Base-by-base conservation (phyloP, 75 land plant species). In the Isoetes taiwanensis region DNA sequence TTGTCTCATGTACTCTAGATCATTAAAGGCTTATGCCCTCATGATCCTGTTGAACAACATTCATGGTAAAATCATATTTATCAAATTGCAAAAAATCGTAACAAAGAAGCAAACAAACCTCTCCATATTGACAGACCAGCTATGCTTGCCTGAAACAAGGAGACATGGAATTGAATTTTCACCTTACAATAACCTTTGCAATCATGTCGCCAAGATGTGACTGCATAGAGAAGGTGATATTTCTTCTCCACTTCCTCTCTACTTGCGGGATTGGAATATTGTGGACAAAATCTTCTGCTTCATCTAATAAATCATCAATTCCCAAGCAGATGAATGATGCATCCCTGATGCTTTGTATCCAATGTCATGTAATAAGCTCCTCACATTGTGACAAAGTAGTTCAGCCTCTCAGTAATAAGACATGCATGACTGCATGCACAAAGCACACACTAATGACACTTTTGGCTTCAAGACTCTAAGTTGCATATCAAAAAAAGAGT, bases 61-160 rank as follows among this genome's bases (percentile, higher is more conserved):
- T 9, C 9, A 9, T 9, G 9, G 14, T 9, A 37, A 37, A 37
- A 37, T 37, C 14, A 9, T 9, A 9, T 37, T n/a, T n/a, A n/a
- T n/a, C 17, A 43, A 17, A 24, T 23, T 58, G 35, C 3, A n/a
- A 32, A 17, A 2, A 65, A 39, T 34, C 1, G 19, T 39, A 28
- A 10, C 30, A 20, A 37, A 19, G 26, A 17, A 23, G 56, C 8
- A 16, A 61, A 12, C 30, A 28, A 58, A 91, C 97, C 97, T 86
- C 65, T 93, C 98, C 98, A 93, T 93, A 60, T 93, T 93, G 1
- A 95, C 95, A 19, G 98, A 93, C 98, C 98, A 93, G 17, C 98
- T 95, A 62, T 82, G 86, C 68, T 93, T 93, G 41, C 98, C 98
- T 55, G 98, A 81, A 50, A 93, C 98, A 59, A 93, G 90, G 58